Evolutionary conservation across 257 asterid genomes (phyloP), one percentile per base, ranked within the genome.

Genomic region (Fraxinus anomala): DNA sequence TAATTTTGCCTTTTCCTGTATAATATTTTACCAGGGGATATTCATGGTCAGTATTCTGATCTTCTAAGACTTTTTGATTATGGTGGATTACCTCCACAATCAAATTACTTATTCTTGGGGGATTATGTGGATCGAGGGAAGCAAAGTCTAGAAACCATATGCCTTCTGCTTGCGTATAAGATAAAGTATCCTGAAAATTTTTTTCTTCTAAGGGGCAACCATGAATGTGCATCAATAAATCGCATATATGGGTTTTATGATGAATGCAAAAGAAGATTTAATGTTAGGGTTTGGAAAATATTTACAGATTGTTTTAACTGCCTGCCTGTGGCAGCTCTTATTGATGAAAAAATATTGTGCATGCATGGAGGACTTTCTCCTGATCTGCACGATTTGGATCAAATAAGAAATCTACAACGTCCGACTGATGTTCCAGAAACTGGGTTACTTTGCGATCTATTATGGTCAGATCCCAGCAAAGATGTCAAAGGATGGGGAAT

Each of bases 91-190:
- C 47, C 73, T 31, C 16, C 73, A 31, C n/a, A 69, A 69, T 69
- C 47, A 1, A 69, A 69, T 36, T 69, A 69, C 31, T 69, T 69
- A 69, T 69, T 69, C 73, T 6, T 17, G 73, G 73, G 73, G 13
- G 73, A 69, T 34, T 69, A 69, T 69, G 73, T 69, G 24, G 73
- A 69, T 69, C 73, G 49, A 14, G 73, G 68, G 68, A 61, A 61
- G 31, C 68, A 61, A 61, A 61, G 68, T 61, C 68, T 61, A 23
- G 68, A 61, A 61, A 61, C 68, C 30, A 61, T 61, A 61, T 61
- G 68, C 28, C 65, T 54, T n/a, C 10, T 54, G 65, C 65, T 54
- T n/a, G 65, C 65, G 11, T 54, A 54, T n/a, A 54, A 54, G 65
- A 54, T 54, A 6, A 54, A 54, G 26, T 54, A 54, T 54, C 65